phyloP scores from a whole-genome alignment of 495 filamentous ascomycete genomes.

The Penicillium roqueforti region DNA sequence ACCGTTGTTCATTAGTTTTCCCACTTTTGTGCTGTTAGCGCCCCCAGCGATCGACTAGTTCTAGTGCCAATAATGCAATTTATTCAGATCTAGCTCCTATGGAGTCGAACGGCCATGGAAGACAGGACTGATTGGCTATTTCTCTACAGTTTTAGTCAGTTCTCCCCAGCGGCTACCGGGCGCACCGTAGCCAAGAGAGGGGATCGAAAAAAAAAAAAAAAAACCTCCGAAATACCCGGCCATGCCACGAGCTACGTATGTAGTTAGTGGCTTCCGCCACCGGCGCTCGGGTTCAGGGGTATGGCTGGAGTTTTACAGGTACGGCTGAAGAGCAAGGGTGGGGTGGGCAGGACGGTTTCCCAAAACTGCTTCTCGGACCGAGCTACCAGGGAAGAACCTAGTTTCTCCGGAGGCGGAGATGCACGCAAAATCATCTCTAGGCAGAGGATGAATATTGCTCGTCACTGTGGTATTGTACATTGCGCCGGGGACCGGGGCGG shows the following conservation, averaged over 20 bases:
- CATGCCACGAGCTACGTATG: conserved; percentile 17
- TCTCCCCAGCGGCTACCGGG: not conserved
- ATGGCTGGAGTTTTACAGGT: not conserved
- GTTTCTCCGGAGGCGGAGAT: not conserved
- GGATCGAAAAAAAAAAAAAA: no score
- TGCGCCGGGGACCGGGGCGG: not conserved
- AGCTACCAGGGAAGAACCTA: not conserved
- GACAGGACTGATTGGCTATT: not conserved
- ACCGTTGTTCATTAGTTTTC: not conserved
- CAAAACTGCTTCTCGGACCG: not conserved
- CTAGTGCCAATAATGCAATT: no score
- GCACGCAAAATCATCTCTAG: not conserved
- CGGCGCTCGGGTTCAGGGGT: conserved; percentile 4
- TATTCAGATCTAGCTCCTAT: not conserved
- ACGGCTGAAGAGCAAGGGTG: not conserved
- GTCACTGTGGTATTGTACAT: not conserved
- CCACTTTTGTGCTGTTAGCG: not conserved
- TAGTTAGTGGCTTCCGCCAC: conserved; percentile 15
- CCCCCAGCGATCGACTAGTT: not conserved
- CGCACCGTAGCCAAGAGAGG: not conserved
- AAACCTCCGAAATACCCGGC: conserved; percentile 3
- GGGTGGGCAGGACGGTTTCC: not conserved
- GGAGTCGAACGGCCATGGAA: not conserved
- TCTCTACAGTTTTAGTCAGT: not conserved
- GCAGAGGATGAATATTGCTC: not conserved